Conservation (phyloP, 208 protist genomes). For the Trypanosoma scelopori region DNA sequence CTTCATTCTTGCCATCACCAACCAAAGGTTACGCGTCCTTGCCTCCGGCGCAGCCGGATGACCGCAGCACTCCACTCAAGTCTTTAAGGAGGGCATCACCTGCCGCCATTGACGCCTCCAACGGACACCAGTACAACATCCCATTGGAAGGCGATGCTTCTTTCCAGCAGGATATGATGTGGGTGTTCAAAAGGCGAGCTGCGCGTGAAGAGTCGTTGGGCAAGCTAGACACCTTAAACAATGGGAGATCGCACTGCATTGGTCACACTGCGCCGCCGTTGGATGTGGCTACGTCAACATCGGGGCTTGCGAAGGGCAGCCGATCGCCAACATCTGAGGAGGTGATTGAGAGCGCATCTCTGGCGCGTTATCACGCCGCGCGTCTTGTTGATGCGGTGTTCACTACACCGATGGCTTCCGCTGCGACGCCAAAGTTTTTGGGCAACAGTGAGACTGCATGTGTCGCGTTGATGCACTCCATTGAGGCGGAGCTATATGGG, state of each 20-base stretch:
- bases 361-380: not conserved
- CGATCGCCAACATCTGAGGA: not conserved
- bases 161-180: conserved; percentile 5
- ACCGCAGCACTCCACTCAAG: not conserved
- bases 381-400: not conserved
- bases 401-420: not conserved
- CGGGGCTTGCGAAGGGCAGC: not conserved
- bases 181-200: not conserved
- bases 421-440: not conserved
- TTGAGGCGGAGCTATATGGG: conserved; percentile 15
- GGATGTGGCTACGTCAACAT: not conserved
- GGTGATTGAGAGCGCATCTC: not conserved
- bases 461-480: not conserved
- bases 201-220: not conserved
- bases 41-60: not conserved
- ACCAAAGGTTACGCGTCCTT: not conserved
- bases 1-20: not conserved
- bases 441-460: not conserved
- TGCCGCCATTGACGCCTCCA: not conserved
- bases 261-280: no score
- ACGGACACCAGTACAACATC: conserved; percentile 8
- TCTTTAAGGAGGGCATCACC: not conserved
- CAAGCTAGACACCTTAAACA: not conserved
- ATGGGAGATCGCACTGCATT: not conserved
- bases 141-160: not conserved